phyloP scores from a whole-genome alignment of 805 yeast genomes.

The Kurtzmaniella fragi region DNA sequence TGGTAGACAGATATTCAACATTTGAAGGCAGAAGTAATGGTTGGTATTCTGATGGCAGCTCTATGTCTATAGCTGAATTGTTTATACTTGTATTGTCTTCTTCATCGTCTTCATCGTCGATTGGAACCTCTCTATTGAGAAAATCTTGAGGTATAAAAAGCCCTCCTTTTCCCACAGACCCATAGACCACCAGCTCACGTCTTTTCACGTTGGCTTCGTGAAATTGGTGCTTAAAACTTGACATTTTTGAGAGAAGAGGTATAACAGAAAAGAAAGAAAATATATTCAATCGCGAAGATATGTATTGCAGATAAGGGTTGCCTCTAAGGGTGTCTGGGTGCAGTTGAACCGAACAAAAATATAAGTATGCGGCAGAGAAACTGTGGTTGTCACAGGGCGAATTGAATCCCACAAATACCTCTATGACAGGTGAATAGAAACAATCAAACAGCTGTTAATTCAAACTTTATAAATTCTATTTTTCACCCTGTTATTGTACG shows the following conservation, averaged over 20 bases:
- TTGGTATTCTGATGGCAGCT: slow-evolving; percentile 3
- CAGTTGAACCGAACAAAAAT: too few relatives aligned
- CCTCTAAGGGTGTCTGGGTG: too few relatives aligned
- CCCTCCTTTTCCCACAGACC: slow-evolving; percentile 49
- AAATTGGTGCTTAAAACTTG: slow-evolving; percentile 19
- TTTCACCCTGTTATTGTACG: too few relatives aligned
- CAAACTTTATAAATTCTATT: too few relatives aligned
- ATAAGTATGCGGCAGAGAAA: too few relatives aligned
- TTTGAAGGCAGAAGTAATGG: background rate
- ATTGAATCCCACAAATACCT: too few relatives aligned
- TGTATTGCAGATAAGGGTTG: too few relatives aligned
- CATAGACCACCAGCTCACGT: slow-evolving; percentile 48
- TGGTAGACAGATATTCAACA: background rate
- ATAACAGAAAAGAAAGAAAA: background rate
- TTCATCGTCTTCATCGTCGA: slow-evolving; percentile 11
- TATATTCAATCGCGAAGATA: too few relatives aligned
- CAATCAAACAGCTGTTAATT: too few relatives aligned
- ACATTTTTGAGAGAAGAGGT: too few relatives aligned
- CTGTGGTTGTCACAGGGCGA: too few relatives aligned
- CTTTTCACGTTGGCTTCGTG: slow-evolving; percentile 42
- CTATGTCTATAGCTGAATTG: slow-evolving; percentile 3
- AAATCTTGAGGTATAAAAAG: slow-evolving; percentile 50
- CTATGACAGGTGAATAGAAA: too few relatives aligned
- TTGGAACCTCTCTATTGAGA: slow-evolving; percentile 7
- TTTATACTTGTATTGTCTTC: slow-evolving; percentile 15